Conservation (phyloP, 2,329 filamentous ascomycete species). For the Beauveria australis region DNA sequence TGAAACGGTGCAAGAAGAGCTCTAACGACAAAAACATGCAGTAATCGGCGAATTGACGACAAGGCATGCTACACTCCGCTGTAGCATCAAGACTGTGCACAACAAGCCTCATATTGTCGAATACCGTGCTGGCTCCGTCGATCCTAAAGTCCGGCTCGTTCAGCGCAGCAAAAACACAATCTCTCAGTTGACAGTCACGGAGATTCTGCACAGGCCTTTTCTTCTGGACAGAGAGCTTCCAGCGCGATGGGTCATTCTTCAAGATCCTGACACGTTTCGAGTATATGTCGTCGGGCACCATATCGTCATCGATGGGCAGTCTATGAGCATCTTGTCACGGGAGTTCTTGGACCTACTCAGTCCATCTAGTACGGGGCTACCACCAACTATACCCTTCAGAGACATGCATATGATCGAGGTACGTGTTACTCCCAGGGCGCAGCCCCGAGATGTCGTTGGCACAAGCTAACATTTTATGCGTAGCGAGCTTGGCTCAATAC, state of each 20-base stretch:
- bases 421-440: neutral
- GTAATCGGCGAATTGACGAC: constrained; percentile 3
- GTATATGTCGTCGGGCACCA: neutral
- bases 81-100: neutral
- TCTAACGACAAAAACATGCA: neutral
- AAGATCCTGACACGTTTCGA: constrained; percentile 4
- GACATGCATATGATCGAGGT: neutral
- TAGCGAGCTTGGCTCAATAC: neutral
- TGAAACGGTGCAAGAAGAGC: neutral
- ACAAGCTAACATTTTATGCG: neutral
- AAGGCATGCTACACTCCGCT: constrained; percentile 9
- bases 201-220: constrained; percentile 5
- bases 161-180: constrained; percentile 1
- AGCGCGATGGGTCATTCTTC: constrained; percentile 11
- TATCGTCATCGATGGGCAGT: too few species aligned
- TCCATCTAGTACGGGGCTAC: too few species aligned
- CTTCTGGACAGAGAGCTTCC: constrained; percentile 3
- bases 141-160: constrained; percentile 9
- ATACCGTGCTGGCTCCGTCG: constrained; percentile 1
- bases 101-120: constrained; percentile 7
- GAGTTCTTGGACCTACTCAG: too few species aligned
- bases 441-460: too few species aligned
- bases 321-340: too few species aligned
- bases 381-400: neutral
- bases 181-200: constrained; percentile 1